Base-by-base conservation (phyloP, 495 filamentous ascomycete species). In the Terfezia boudieri region DNA sequence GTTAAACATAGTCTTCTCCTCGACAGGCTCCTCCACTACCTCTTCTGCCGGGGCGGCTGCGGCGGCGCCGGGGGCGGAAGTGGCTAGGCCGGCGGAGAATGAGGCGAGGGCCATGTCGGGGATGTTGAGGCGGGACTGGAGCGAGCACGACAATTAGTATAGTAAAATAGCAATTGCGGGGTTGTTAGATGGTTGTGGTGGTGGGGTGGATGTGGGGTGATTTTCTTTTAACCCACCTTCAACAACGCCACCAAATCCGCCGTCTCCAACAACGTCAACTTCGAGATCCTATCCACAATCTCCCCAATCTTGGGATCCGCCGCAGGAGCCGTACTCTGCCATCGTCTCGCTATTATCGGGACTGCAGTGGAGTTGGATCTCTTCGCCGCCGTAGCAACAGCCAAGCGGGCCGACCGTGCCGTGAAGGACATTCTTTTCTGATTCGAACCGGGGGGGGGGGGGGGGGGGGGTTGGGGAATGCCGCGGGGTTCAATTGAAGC, bases 231-330 rank as follows among this genome's bases (percentile, higher is more conserved):
- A 67, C 70, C 49, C 62, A 86, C 92, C 81, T 96, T 99, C 61
- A 99, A 71, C 65, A 77, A 83, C 41, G 87, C 76, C 35, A 99
- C 90, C 17, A 99, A 72, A 67, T 95, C 89, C 43, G 92, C 88
- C 8, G 92, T 99, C 75, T 99, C 92, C 62, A 99, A 70, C 55
- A 99, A 74, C 17, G 87, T 99, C 76, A 99, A 83, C 79, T 86
- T 79, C 70, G 87, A 88, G 66, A 99, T 96, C 68, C 96, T 87
- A 69, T 96, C 90, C 56, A 99, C 90, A 62, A 99, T 96, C 52
- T 75, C 76, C 52, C 77, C 61, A 61, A 99, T 90, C 75, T 96
- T 96, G 32, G 90, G 85, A 69, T 82, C 87, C 17, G 75, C 66
- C 55, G 75, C 74, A 54, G 76, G 73, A 53, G 81, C 78, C 55